Evolutionary conservation across 345 rosid genomes (phyloP), one percentile per base, ranked within the genome.

Genomic region (Capsella bursapastoris): DNA sequence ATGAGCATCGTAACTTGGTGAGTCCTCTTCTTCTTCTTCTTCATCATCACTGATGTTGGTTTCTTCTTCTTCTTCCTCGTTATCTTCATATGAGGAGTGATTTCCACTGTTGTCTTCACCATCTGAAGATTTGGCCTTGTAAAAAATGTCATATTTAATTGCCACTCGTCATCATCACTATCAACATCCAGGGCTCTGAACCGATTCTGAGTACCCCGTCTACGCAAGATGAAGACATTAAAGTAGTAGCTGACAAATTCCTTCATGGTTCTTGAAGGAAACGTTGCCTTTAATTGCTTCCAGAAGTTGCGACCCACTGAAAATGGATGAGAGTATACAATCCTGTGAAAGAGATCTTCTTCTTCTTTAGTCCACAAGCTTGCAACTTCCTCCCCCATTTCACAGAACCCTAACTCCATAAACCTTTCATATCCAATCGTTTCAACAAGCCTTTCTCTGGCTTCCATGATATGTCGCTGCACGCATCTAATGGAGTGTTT

Each of bases 141-240:
- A 48, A 2, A 75, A 61, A 9, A 53, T 32, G 18, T 72, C 71
- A 14, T 78, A 66, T 18, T 70, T 75, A 18, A 56, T 64, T 82
- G 89, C 90, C 90, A 89, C 77, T 94, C 95, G 64, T 94, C 97
- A 37, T 86, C 79, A 62, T 94, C 98, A 47, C 97, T 91, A 25
- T 88, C 88, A 3, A 82, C 65, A 44, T 86, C 87, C 80, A 78
- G 58, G 3, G 84, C 75, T 60, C 70, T 80, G 53, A 78, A 81
- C 75, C 97, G 80, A 74, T 94, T 94, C 88, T 94, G 98, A 1
- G 67, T 68, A 27, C 88, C 84, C 2, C 98, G 87, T 74, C 78
- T 86, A 67, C 65, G 80, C 58, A 94, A 84, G 83, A 87, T 79
- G 71, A 94, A 91, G 59, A 84, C 91, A 37, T 93, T 91, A 58